Base-by-base conservation (phyloP, 2,329 filamentous ascomycete genomes). In the Bipolaris victoriae region DNA sequence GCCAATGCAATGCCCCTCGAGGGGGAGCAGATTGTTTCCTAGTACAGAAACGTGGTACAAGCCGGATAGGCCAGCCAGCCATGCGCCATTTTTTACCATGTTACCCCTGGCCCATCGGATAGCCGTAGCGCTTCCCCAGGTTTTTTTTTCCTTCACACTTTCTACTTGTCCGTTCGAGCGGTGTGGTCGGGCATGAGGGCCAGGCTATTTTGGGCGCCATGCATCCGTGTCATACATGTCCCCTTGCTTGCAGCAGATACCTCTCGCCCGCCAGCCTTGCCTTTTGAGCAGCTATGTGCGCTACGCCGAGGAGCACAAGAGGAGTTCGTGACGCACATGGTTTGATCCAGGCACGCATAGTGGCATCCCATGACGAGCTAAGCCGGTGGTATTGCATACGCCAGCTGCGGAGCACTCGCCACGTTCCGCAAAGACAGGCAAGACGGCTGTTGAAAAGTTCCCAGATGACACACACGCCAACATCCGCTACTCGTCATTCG, bases 401-500 rank as follows among this genome's bases (percentile, higher is more conserved):
- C 52, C 61, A 52, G 45, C 50, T 53, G 57, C 59, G 63, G 61
- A 70, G 60, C 56, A 31, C 46, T 64, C 55, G 66, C 66, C 65
- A 67, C 66, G 63, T 62, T 57, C 62, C 60, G 46, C 40, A 46
- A 44, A 51, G 35, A 35, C 55, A 54, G 55, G 52, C 58, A 52
- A 48, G 45, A 53, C 43, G 58, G 58, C 51, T 53, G 47, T 55
- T 63, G 40, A 26, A 49, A 54, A 60, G 29, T 31, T 53, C 54
- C 57, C 64, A 62, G 47, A 67, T 71, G 67, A 67, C 68, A 70
- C 64, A 66, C 63, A 66, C 66, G 55, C 54, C 62, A 67, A 66
- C 65, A 64, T 52, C 68, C 58, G 63, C 60, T 65, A 67, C 71
- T 45, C 29, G 43, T 16, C n/a, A 43, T 56, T 68, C 59, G 64